phyloP scores from a whole-genome alignment of 306 rosid genomes.

The Rubus parviflorus region DNA sequence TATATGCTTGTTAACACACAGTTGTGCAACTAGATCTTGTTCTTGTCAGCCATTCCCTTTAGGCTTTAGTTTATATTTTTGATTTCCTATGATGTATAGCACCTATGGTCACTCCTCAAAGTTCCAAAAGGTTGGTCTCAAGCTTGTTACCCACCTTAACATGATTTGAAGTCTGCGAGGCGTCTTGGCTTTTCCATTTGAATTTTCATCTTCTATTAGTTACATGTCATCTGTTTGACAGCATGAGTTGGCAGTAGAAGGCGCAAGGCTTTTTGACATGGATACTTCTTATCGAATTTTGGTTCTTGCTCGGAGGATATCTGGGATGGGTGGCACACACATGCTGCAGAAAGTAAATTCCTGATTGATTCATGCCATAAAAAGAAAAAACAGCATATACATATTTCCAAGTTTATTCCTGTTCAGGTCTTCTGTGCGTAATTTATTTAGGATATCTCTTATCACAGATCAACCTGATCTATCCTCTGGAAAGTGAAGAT shows the following conservation, averaged over 20 bases:
- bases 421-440: not conserved
- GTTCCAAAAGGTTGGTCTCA: not conserved
- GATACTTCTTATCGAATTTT: conserved; percentile 16
- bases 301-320: conserved; percentile 22
- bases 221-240: conserved; percentile 12
- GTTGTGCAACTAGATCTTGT: not conserved
- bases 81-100: not conserved
- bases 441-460: not conserved
- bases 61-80: not conserved
- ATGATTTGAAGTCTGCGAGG: not conserved
- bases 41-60: not conserved
- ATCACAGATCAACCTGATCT: conserved; percentile 10
- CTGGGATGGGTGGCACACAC: conserved; percentile 19
- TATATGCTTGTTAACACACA: too few species aligned
- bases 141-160: not conserved
- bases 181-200: not conserved
- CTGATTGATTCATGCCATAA: not conserved
- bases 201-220: not conserved
- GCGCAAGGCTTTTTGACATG: conserved; percentile 19
- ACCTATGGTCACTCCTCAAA: not conserved
- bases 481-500: conserved; percentile 18
- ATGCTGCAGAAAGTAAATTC: conserved; percentile 21
- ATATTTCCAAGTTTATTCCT: not conserved
- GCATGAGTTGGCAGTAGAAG: conserved; percentile 24
- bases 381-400: not conserved